Evolutionary conservation across 1,139 yeast genomes (phyloP).

Genomic region (Lodderomyces orthopsilosis): DNA sequence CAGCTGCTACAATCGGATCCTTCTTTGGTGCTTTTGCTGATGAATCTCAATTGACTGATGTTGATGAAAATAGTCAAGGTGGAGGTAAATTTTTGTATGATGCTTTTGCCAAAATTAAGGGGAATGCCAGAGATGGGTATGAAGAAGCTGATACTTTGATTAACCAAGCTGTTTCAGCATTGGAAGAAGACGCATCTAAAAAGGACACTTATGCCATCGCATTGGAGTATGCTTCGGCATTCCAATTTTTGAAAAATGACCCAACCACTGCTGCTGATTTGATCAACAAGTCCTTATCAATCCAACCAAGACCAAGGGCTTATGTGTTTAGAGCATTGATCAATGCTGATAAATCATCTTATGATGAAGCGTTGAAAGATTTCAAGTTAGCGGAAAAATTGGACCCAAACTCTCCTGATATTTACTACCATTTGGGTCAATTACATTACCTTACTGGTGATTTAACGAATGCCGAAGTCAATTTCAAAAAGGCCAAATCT

Average conservation of each 20-base stretch:
- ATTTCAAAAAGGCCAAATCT: conserved; percentile 75
- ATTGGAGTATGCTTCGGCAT: conserved; percentile 78
- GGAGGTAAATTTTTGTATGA: conserved; percentile 64
- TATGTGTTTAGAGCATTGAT: conserved; percentile 82
- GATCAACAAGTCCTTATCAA: conserved; percentile 60
- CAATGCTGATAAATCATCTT: conserved; percentile 73
- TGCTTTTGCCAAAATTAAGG: conserved; percentile 62
- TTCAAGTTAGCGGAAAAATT: conserved; percentile 70
- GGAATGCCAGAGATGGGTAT: conserved; percentile 69
- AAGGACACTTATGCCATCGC: conserved; percentile 56
- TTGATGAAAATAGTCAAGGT: conserved; percentile 46
- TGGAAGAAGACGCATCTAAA: conserved; percentile 27
- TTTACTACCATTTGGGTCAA: conserved; percentile 94
- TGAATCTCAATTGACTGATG: conserved; percentile 47
- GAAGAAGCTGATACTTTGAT: conserved; percentile 70
- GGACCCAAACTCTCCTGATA: conserved; percentile 74
- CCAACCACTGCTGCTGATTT: conserved; percentile 58
- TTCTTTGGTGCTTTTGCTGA: conserved; percentile 74
- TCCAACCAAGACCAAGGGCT: conserved; percentile 78
- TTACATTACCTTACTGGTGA: conserved; percentile 78
- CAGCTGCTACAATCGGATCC: conserved; percentile 80
- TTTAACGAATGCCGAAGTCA: conserved; percentile 65
- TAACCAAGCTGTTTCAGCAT: conserved; percentile 63
- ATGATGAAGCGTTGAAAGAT: conserved; percentile 61
- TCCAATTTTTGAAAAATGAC: conserved; percentile 79